phyloP scores from a whole-genome alignment of 164 flowering plant genomes.

The Vitis cinerea region DNA sequence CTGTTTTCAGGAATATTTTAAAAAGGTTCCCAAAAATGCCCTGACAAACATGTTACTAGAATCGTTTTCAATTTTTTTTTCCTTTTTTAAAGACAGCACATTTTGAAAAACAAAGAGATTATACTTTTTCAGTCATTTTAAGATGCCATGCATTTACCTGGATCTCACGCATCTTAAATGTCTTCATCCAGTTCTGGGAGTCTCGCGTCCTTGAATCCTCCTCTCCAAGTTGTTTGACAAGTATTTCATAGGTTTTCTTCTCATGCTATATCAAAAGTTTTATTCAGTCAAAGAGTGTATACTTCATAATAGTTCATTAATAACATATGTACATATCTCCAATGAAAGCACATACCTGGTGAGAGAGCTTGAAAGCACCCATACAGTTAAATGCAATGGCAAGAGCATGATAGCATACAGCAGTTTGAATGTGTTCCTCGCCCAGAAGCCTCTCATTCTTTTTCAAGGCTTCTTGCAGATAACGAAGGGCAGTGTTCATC shows the following conservation, averaged over 20 bases:
- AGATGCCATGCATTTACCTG: conserved; percentile 48
- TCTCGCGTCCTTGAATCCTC: conserved; percentile 93
- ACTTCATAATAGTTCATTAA: background rate
- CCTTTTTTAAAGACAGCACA: too few relatives aligned
- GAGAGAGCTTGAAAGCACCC: conserved; percentile 95
- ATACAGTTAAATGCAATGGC: conserved; percentile 97
- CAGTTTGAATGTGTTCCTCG: conserved; percentile 96
- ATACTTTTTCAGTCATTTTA: background rate
- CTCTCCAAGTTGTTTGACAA: conserved; percentile 95
- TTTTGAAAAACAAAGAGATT: too few relatives aligned
- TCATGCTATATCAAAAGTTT: conserved; percentile 65
- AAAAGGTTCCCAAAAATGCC: too few relatives aligned
- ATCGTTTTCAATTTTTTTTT: too few relatives aligned
- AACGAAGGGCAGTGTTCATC: conserved; percentile 89
- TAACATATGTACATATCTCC: background rate
- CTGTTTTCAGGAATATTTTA: too few relatives aligned
- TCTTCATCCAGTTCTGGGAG: conserved; percentile 94
- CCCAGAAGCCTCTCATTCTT: conserved; percentile 96
- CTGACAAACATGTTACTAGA: too few relatives aligned
- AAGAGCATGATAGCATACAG: conserved; percentile 98
- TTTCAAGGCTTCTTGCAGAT: conserved; percentile 96
- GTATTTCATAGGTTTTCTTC: conserved; percentile 92
- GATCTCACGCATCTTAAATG: conserved; percentile 88
- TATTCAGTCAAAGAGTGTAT: background rate
- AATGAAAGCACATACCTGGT: conserved; percentile 54